These are phyloP conservation scores for Fraxinus platypoda DNA, from an alignment of 305 asterid species.

Conservation along the genomic window DNA sequence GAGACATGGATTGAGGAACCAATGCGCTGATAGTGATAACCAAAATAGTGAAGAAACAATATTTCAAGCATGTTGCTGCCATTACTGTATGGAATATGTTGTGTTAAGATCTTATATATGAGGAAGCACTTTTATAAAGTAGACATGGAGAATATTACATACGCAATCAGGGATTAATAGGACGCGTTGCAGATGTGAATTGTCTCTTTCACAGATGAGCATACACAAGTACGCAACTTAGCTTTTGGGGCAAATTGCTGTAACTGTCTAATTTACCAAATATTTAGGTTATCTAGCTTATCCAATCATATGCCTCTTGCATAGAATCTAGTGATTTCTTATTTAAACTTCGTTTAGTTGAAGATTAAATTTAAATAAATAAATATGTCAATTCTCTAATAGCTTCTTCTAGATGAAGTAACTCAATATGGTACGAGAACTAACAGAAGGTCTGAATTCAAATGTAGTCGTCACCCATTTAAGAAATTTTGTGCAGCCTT, in stretches of 20 bases:
- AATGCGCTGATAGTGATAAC: neutral
- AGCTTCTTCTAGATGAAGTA: neutral
- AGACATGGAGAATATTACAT: neutral
- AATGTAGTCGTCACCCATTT: too few relatives aligned
- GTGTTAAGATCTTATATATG: neutral
- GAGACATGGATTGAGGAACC: neutral
- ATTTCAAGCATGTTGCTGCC: neutral
- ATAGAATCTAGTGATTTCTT: too few relatives aligned
- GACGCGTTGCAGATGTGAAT: too few relatives aligned
- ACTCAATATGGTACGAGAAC: neutral
- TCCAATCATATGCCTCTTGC: too few relatives aligned
- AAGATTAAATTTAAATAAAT: too few relatives aligned
- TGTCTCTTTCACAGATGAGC: neutral
- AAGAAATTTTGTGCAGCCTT: too few relatives aligned
- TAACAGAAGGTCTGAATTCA: too few relatives aligned
- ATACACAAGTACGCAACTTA: neutral
- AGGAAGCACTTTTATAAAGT: neutral
- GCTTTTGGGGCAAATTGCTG: neutral
- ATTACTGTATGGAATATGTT: neutral
- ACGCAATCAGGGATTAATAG: too few relatives aligned
- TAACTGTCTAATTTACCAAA: neutral
- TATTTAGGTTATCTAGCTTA: neutral
- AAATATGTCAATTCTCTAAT: too few relatives aligned
- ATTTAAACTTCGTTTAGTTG: too few relatives aligned
- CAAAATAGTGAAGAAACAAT: neutral